Percentiles rank a stretch among this genome's conserved stretches.
Conservation (phyloP, 192 early-diverging fungal species). For the Dissophora ornata region DNA sequence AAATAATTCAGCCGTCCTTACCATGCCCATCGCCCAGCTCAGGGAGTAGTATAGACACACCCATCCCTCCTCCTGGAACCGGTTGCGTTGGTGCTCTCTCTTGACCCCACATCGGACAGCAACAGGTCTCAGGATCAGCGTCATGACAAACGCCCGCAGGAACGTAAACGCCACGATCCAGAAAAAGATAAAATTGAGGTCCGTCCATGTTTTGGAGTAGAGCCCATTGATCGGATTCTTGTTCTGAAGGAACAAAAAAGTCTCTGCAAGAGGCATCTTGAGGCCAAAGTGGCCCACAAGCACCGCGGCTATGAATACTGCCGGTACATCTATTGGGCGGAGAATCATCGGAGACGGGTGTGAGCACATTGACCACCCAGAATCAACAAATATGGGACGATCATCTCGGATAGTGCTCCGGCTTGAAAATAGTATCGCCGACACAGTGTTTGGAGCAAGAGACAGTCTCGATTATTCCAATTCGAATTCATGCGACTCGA, state of each 20-base stretch:
- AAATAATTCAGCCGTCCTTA: no score
- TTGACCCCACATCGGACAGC: constrained; percentile 31
- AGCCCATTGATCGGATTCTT: constrained; percentile 48
- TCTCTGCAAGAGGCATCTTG: constrained; percentile 24
- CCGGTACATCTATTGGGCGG: constrained; percentile 62
- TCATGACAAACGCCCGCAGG: constrained; percentile 66
- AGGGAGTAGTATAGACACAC: constrained; percentile 73
- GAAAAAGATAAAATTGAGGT: constrained; percentile 72
- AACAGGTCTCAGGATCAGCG: constrained; percentile 59
- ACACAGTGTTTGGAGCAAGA: no score
- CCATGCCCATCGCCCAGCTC: constrained; percentile 67
- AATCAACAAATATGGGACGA: background rate
- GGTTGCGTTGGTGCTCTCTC: constrained; percentile 53
- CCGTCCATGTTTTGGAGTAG: constrained; percentile 68
- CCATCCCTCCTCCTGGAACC: constrained; percentile 83
- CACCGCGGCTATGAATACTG: constrained; percentile 48
- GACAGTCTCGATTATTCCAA: no score
- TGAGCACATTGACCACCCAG: no score
- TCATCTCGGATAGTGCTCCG: no score
- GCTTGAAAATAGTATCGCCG: no score
- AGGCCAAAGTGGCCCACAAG: constrained; percentile 48
- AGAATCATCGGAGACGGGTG: no score
- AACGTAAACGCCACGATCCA: constrained; percentile 74
- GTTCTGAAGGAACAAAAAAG: constrained; percentile 51
- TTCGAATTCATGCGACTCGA: no score